Percentiles rank a stretch among this genome's conserved stretches.
These are phyloP conservation scores for Elongisporangium prolatum DNA, from an alignment of 352 stramenopile species.

Conservation along the genomic window DNA sequence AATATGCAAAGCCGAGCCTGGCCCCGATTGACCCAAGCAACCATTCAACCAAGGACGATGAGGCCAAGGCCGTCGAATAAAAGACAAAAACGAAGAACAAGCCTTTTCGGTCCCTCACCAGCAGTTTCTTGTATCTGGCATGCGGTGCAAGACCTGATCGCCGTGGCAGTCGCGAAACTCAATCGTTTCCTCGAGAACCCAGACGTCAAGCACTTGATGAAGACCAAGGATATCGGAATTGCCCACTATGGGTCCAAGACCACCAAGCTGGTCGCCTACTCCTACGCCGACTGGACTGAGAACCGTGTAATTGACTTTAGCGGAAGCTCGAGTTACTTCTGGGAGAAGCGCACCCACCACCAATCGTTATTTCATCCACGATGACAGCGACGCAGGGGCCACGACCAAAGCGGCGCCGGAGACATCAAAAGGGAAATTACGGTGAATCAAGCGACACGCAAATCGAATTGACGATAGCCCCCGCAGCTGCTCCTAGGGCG, in stretches of 20 bases:
- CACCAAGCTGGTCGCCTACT: conserved; percentile 8
- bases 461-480: no score
- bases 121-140: conserved; percentile 16
- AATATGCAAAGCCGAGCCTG: conserved; percentile 9
- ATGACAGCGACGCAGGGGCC: no score
- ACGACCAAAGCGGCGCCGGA: no score
- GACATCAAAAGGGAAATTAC: no score
- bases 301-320: no score
- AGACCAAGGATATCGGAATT: conserved; percentile 13
- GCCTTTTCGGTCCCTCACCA: conserved; percentile 11
- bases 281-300: conserved; percentile 13
- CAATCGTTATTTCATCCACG: no score
- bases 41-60: conserved; percentile 2
- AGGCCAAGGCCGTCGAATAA: no score
- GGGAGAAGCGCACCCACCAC: no score
- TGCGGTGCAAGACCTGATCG: conserved; percentile 14
- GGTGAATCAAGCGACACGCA: no score
- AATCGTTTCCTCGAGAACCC: conserved; percentile 20
- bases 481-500: no score
- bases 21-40: conserved; percentile 4
- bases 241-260: conserved; percentile 1
- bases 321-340: no score
- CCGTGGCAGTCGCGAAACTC: conserved; percentile 9
- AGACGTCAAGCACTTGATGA: conserved; percentile 11
- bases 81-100: conserved; percentile 9